Percentiles rank a stretch among this genome's conserved stretches.
phyloP scores from a whole-genome alignment of 352 stramenopile genomes.

The Globisporangium parvum region DNA sequence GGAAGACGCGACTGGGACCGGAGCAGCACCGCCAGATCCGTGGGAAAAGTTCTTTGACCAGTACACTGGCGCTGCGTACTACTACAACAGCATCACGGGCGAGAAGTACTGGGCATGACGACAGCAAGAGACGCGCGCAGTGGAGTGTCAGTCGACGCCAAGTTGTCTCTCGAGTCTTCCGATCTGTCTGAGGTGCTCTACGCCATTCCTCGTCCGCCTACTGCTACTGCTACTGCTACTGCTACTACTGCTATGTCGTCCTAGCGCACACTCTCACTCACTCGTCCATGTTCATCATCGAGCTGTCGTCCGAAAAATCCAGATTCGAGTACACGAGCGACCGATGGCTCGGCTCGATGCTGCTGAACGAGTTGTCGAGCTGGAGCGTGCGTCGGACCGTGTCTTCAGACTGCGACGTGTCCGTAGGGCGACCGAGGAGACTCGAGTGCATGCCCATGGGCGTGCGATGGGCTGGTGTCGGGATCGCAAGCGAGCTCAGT shows the following conservation, averaged over 20 bases:
- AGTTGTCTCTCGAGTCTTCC: background rate
- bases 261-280: too few species aligned
- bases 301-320: constrained; percentile 73
- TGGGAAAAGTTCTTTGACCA: constrained; percentile 88
- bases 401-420: constrained; percentile 21
- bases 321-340: constrained; percentile 54
- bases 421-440: constrained; percentile 10
- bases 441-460: constrained; percentile 34
- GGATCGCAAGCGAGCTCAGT: constrained; percentile 24
- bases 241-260: too few species aligned
- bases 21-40: constrained; percentile 38
- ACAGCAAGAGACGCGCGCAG: background rate
- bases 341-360: constrained; percentile 54
- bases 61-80: constrained; percentile 78
- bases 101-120: constrained; percentile 74
- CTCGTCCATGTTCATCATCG: constrained; percentile 73
- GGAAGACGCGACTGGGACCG: constrained; percentile 7
- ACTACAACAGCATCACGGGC: constrained; percentile 86
- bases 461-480: constrained; percentile 18
- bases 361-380: constrained; percentile 69
- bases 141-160: background rate
- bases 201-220: background rate
- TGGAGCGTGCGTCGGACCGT: constrained; percentile 28
- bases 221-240: too few species aligned
- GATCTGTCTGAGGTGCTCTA: too few species aligned